phyloP scores from a whole-genome alignment of 2,329 filamentous ascomycete species.

The Ophiognomonia clavigignenti-juglandacearum region DNA sequence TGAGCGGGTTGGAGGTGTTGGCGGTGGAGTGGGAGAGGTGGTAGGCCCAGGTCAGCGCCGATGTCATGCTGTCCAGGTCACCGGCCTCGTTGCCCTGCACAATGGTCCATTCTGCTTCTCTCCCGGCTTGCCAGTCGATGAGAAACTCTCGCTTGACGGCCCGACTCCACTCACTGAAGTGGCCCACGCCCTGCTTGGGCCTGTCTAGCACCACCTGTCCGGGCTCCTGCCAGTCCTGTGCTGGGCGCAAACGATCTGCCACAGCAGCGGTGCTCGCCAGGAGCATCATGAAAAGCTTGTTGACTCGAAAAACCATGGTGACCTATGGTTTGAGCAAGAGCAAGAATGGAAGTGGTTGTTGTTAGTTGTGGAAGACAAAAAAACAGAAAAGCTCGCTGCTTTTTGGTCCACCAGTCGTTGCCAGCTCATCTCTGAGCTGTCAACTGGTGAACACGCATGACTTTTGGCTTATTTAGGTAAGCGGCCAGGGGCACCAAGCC shows the following conservation, averaged over 20 bases:
- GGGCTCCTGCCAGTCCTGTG: background rate
- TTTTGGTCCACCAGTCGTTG: too few species aligned
- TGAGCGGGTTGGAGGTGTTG: constrained; percentile 36
- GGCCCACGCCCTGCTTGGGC: constrained; percentile 32
- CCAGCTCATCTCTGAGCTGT: too few species aligned
- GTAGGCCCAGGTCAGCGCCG: constrained; percentile 42
- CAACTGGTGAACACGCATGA: too few species aligned
- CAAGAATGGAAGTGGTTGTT: background rate
- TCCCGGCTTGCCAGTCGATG: constrained; percentile 40
- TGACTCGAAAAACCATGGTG: background rate
- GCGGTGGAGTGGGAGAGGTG: constrained; percentile 38
- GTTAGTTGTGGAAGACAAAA: background rate
- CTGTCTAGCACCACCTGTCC: constrained; percentile 4
- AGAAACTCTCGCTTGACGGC: constrained; percentile 39
- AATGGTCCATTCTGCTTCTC: constrained; percentile 36
- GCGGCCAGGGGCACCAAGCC: too few species aligned
- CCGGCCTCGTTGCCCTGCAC: constrained; percentile 42
- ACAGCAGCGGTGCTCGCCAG: background rate
- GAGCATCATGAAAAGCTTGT: background rate
- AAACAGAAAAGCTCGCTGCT: too few species aligned
- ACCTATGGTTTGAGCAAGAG: background rate
- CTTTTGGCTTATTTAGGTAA: too few species aligned
- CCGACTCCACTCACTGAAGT: constrained; percentile 44
- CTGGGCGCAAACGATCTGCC: background rate
- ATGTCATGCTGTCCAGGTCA: constrained; percentile 38